Conservation (phyloP, 164 flowering plant genomes). For the Berberis thunbergii region DNA sequence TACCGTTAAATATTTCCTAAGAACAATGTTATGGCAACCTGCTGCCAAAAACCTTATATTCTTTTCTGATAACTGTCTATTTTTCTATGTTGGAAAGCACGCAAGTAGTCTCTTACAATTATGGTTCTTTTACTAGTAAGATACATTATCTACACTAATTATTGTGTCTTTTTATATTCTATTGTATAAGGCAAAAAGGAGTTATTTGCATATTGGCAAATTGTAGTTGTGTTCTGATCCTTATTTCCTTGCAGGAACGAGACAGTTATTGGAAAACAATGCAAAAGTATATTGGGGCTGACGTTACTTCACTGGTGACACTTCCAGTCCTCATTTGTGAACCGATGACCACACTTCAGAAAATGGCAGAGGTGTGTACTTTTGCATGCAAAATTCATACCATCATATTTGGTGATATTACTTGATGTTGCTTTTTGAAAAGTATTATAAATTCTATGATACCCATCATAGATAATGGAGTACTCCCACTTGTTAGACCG, state of each 20-base stretch:
- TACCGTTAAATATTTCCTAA: too few species aligned
- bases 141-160: neutral
- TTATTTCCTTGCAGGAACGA: constrained; percentile 40
- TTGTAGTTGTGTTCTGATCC: neutral
- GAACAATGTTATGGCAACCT: too few species aligned
- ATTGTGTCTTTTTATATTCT: neutral
- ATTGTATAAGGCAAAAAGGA: neutral
- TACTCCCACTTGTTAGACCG: constrained; percentile 67
- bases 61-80: too few species aligned
- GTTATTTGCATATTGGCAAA: too few species aligned
- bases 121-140: too few species aligned
- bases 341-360: constrained; percentile 86
- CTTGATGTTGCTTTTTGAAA: neutral
- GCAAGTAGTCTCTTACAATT: too few species aligned
- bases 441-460: constrained; percentile 4
- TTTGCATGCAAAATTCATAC: neutral
- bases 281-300: constrained; percentile 79
- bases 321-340: constrained; percentile 83
- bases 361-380: constrained; percentile 75
- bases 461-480: constrained; percentile 66
- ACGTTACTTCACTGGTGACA: constrained; percentile 79
- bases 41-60: too few species aligned
- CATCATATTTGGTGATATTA: neutral
- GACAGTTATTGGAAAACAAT: constrained; percentile 81
- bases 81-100: too few species aligned